Evolutionary conservation across 2,329 filamentous ascomycete genomes (phyloP), one percentile per base, ranked within the genome.

Genomic region (Trichoderma aggressivum): DNA sequence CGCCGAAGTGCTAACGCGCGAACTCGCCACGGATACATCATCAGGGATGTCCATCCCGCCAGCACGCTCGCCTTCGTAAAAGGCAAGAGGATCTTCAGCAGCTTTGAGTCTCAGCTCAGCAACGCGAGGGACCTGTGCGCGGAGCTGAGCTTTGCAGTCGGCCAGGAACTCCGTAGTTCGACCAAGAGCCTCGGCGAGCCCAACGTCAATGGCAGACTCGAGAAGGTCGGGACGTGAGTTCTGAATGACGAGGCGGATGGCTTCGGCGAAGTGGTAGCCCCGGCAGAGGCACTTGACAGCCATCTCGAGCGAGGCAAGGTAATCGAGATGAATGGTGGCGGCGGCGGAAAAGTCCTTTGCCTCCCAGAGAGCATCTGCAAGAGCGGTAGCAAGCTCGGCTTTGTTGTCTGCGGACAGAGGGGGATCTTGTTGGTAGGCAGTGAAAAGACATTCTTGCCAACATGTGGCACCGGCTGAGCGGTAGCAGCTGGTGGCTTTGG

Each of bases 401-500:
- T 97, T 84, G 16, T 92, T 87, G 0, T 86, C 83, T 0, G 85
- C 76, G 0, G 89, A 85, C 5, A 94, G 80, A 0, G 90, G 86
- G 1, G 91, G 87, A 2, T 80, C 77, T 74, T 90, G 89, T 70
- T 92, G 88, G 70, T 90, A 88, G 6, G 94, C 94, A 60, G 89
- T 89, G 75, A 92, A 93, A 62, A 99, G 89, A 28, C 93, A 93
- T 80, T 99, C 95, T 66, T 93, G 93, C 96, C 96, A 99, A 81
- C 92, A 89, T 5, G 85, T 81, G 2, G 87, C 87, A 50, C 94
- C 92, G 1, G 93, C 93, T 1, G 92, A 89, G 72, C 93, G 90
- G 82, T 98, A 99, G 78, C 92, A 93, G 76, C 90, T 88, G 72
- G 92, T 94, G 11, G 96, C 95, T 50, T 91, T 87, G 24, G 84